phyloP scores from a whole-genome alignment of 805 yeast species.

The Lipomyces sp. region DNA sequence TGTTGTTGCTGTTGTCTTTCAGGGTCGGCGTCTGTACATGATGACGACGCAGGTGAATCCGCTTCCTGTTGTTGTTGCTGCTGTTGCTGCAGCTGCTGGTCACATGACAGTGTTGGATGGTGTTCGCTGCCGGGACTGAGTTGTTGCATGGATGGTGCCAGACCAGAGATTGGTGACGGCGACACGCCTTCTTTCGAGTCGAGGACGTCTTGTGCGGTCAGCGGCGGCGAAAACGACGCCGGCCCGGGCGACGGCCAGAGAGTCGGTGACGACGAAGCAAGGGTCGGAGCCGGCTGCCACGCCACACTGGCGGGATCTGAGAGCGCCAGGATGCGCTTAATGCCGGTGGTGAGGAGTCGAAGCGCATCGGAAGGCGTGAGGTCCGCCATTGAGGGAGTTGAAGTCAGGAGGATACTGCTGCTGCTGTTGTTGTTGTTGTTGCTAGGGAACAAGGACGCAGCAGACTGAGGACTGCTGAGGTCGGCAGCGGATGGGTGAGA shows the following conservation, averaged over 20 bases:
- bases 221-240: conserved; percentile 17
- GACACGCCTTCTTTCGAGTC: conserved; percentile 7
- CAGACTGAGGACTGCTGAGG: background rate
- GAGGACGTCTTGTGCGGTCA: conserved; percentile 12
- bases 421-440: no score
- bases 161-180: conserved; percentile 10
- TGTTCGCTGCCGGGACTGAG: conserved; percentile 20
- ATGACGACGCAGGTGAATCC: conserved; percentile 2
- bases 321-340: conserved; percentile 21
- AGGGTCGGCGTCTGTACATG: conserved; percentile 5
- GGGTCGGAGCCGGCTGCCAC: conserved; percentile 1
- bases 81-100: background rate
- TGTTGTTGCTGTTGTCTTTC: background rate
- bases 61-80: no score
- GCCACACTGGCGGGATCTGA: conserved; percentile 22
- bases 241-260: conserved; percentile 7
- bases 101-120: conserved; percentile 12
- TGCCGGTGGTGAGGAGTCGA: conserved; percentile 29
- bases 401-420: background rate
- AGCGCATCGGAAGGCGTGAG: conserved; percentile 30
- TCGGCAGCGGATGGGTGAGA: background rate
- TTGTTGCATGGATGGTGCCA: conserved; percentile 7
- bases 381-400: conserved; percentile 22
- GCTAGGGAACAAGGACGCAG: background rate
- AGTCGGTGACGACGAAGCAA: conserved; percentile 5